phyloP scores from a whole-genome alignment of 75 land plant species.

The Isoetes taiwanensis region DNA sequence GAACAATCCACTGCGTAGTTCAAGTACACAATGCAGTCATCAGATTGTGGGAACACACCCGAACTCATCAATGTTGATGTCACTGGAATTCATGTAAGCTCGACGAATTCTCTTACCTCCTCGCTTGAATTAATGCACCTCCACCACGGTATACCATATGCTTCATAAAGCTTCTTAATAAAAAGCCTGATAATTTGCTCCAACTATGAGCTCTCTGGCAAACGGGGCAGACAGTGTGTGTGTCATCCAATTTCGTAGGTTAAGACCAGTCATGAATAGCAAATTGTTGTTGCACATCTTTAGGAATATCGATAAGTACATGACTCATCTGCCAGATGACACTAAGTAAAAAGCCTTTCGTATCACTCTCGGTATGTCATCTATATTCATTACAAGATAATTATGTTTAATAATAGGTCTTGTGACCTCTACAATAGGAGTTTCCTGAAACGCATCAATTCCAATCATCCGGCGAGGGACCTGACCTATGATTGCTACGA shows the following conservation, averaged over 20 bases:
- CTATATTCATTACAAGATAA: slow-evolving; percentile 69
- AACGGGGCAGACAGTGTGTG: slow-evolving; percentile 44
- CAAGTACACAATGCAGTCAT: slow-evolving; percentile 59
- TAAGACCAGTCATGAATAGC: slow-evolving; percentile 58
- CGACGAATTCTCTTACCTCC: slow-evolving; percentile 67
- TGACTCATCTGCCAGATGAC: slow-evolving; percentile 74
- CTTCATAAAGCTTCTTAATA: slow-evolving; percentile 35
- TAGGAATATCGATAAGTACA: slow-evolving; percentile 82
- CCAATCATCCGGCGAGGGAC: slow-evolving; percentile 93
- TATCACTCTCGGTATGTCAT: slow-evolving; percentile 73
- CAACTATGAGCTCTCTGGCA: slow-evolving; percentile 29
- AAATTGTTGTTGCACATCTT: slow-evolving; percentile 82
- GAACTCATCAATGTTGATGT: slow-evolving; percentile 84
- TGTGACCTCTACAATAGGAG: slow-evolving; percentile 92
- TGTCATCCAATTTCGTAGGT: slow-evolving; percentile 43
- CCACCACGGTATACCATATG: slow-evolving; percentile 85
- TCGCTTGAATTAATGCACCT: slow-evolving; percentile 67
- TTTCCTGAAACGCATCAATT: slow-evolving; percentile 89
- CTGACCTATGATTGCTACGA: slow-evolving; percentile 94
- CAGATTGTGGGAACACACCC: slow-evolving; percentile 48
- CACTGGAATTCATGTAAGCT: slow-evolving; percentile 71
- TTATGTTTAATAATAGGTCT: slow-evolving; percentile 87
- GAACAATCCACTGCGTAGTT: slow-evolving; percentile 75
- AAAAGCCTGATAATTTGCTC: slow-evolving; percentile 63
- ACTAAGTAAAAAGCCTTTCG: slow-evolving; percentile 75